Evolutionary conservation across 306 rosid species (phyloP), one percentile per base, ranked within the genome.

Genomic region (Rosa lucieae): DNA sequence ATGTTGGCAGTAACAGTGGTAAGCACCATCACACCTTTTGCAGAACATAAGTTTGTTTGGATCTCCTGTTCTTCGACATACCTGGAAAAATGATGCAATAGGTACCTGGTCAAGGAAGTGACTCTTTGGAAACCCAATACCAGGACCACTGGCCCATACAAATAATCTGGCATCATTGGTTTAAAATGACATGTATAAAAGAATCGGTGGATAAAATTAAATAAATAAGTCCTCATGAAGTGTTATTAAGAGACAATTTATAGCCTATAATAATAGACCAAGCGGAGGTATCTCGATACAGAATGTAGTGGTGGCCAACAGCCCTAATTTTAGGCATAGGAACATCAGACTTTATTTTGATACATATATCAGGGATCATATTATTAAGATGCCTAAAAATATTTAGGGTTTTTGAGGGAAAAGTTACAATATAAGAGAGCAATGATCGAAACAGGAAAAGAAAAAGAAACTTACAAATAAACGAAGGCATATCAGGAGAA

Each of bases 21-120:
- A 93, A 75, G 99, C 98, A 72, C 96, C 98, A 81, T 96, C 99
- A 43, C 99, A 96, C 85, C 99, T 90, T 86, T 88, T 96, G 83
- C 99, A 96, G 85, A 96, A 96, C 98, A 96, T 91, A 84, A 96
- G 94, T 81, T 96, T 96, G 79, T 92, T 90, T 23, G 99, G 97
- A 82, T 96, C 98, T 61, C 99, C 99, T 7, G 94, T 91, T 85
- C 98, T 91, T 80, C 97, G 86, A 86, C 99, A 96, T 44, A 92
- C 95, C 99, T 96, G 77, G 81, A 80, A 43, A 79, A 84, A 82
- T 51, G 72, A 59, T 32, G 67, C 40, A 67, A 17, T 1, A 15
- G 46, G 10, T 67, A 61, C 61, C 46, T 18, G 48, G 29, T 67
- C 40, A 67, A 67, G 1, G 8, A 29, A 67, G 48, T 67, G 23